Evolutionary conservation across 805 yeast species (phyloP).

Genomic region (Candida odintsovae): DNA sequence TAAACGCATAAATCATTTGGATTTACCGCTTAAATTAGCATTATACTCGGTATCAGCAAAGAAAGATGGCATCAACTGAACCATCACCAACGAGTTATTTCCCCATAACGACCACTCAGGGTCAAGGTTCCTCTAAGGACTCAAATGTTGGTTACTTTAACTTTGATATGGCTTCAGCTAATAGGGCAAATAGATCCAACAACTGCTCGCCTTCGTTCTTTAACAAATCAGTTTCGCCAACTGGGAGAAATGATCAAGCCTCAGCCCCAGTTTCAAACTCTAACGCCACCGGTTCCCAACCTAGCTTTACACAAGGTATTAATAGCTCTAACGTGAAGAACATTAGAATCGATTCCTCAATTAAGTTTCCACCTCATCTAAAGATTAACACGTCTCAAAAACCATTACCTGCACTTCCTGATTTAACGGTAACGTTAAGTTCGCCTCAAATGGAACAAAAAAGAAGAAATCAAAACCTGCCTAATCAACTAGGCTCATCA

Average conservation of each 20-base stretch:
- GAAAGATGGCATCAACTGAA: conserved; percentile 2
- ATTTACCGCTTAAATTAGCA: no score
- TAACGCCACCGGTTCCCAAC: background rate
- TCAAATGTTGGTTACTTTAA: conserved; percentile 2
- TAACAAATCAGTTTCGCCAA: background rate
- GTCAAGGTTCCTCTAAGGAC: background rate
- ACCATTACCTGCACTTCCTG: background rate
- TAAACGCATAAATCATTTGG: no score
- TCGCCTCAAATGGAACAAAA: background rate
- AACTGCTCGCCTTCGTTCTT: background rate
- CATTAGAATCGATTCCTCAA: background rate
- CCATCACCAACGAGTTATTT: conserved; percentile 2
- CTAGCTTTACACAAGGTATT: background rate
- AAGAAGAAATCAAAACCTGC: background rate
- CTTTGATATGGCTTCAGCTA: background rate
- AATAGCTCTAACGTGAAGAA: background rate
- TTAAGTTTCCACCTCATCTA: background rate
- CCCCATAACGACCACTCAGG: background rate
- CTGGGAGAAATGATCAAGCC: background rate
- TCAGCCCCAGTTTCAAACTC: background rate
- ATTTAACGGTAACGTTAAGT: background rate
- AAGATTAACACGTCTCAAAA: background rate
- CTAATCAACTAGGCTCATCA: background rate
- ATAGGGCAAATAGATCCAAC: background rate
- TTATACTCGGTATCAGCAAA: no score